Conservation (phyloP, 768 basidiomycete genomes). For the Candolleomyces aberdarensis region DNA sequence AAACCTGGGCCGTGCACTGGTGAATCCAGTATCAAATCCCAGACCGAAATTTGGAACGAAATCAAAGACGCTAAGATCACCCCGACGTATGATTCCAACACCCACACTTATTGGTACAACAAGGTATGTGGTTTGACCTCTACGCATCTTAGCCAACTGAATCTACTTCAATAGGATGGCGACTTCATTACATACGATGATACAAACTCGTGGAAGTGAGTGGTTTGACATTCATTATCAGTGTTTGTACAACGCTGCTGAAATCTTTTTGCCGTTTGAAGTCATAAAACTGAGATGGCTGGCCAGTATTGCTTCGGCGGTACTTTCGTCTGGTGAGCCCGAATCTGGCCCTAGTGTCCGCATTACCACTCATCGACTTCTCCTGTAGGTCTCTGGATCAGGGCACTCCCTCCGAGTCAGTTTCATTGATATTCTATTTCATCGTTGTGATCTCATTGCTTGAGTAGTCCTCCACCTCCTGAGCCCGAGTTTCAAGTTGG, state of each 20-base stretch:
- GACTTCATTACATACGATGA: slow-evolving; percentile 8
- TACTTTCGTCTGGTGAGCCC: slow-evolving; percentile 2
- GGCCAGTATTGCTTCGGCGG: slow-evolving; percentile 1
- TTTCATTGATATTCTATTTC: background rate
- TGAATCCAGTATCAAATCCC: slow-evolving; percentile 4
- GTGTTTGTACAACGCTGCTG: no score
- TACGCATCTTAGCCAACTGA: no score
- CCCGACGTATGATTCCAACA: background rate
- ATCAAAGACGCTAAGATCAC: background rate
- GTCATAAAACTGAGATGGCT: slow-evolving; percentile 1
- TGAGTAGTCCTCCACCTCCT: background rate
- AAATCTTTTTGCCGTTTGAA: background rate
- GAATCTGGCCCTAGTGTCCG: background rate
- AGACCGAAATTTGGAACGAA: slow-evolving; percentile 1
- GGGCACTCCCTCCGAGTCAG: background rate
- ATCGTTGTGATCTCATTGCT: background rate
- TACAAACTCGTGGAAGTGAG: background rate
- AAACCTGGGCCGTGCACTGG: slow-evolving; percentile 4
- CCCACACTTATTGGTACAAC: slow-evolving; percentile 5
- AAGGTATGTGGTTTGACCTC: background rate
- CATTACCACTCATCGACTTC: background rate
- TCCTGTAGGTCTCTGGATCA: background rate
- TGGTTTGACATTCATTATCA: background rate
- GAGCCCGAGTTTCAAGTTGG: background rate
- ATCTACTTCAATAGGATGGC: background rate